Base-by-base conservation (phyloP, 495 filamentous ascomycete genomes). In the Penicillium ochrochloron region DNA sequence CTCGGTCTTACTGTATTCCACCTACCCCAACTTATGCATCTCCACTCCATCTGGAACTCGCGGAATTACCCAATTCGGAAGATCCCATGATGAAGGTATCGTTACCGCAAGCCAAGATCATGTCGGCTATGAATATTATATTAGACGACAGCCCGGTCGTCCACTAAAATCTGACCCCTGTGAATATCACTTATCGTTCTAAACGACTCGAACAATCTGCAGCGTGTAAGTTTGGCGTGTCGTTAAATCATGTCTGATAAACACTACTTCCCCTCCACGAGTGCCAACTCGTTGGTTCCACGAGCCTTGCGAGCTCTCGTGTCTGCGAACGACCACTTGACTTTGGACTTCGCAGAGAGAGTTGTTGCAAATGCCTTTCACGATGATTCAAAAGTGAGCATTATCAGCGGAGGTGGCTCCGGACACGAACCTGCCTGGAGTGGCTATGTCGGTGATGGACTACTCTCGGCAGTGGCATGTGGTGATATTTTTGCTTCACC, bases 321-420 rank as follows among this genome's bases (percentile, higher is more conserved):
- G 19, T 57, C 58, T 35, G 54, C 53, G 11, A 66, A 66, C 59
- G 42, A 42, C 17, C 63, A 66, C 19, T 51, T 65, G 19, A 23
- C 8, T 5, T 25, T 65, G 19, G 55, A 65, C n/a, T 55, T 23
- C 15, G 33, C 57, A 2, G 58, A 65, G 19, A 19, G 63, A 54
- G 63, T 65, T 4, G 58, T 65, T 17, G 39, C 39, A 14, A 61
- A 61, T 57, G 58, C 57, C 9, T 61, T 41, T 17, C 63, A 66
- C 33, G 63, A 62, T 53, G 53, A 57, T 44, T 54, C 53, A 46
- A 66, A 66, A 59, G 64, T 66, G 14, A 66, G 64, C 21, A 41
- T 66, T n/a, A 66, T 66, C 35, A 63, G 64, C 44, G 64, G 64
- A 21, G 64, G 64, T 50, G 64, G 64, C 48, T 62, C 60, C 1